These are phyloP conservation scores for Mayamaea pseudoterrestris DNA, from an alignment of 108 stramenopile genomes.

Conservation along the genomic window DNA sequence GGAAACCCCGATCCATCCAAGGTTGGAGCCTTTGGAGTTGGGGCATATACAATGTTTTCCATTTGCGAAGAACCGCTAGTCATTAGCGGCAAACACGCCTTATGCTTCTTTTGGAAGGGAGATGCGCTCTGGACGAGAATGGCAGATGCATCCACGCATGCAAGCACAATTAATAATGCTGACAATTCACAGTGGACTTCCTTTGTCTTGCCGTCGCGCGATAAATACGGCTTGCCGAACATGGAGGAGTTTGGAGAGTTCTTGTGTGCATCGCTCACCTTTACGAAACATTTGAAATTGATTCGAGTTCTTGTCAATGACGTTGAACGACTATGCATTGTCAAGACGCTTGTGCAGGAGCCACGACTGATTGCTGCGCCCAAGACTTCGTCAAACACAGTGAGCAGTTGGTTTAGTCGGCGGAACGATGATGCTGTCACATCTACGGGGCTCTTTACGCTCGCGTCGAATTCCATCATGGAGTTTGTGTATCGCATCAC, in stretches of 20 bases:
- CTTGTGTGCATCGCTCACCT: slow-evolving; percentile 54
- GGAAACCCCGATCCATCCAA: slow-evolving; percentile 70
- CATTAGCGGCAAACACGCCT: slow-evolving; percentile 40
- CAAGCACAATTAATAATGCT: not conserved
- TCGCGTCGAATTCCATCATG: slow-evolving; percentile 14
- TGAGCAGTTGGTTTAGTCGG: slow-evolving; percentile 30
- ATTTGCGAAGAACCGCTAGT: slow-evolving; percentile 78
- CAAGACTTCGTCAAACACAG: not conserved
- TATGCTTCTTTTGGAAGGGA: slow-evolving; percentile 79
- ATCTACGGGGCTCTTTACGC: slow-evolving; percentile 34
- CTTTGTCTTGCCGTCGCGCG: slow-evolving; percentile 57
- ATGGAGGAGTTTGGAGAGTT: slow-evolving; percentile 63
- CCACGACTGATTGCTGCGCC: slow-evolving; percentile 23
- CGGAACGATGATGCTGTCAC: slow-evolving; percentile 45
- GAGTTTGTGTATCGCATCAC: slow-evolving; percentile 29
- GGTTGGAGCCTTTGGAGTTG: slow-evolving; percentile 43
- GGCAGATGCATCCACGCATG: slow-evolving; percentile 8
- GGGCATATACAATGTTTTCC: slow-evolving; percentile 78
- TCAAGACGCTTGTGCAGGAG: slow-evolving; percentile 42
- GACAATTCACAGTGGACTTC: slow-evolving; percentile 57
- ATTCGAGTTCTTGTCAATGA: slow-evolving; percentile 52
- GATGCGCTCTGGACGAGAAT: slow-evolving; percentile 49
- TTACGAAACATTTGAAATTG: slow-evolving; percentile 40
- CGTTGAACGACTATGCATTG: slow-evolving; percentile 29
- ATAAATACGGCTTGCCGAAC: slow-evolving; percentile 56